Base-by-base conservation (phyloP, 164 flowering plant genomes). In the Nelumbo lutea region DNA sequence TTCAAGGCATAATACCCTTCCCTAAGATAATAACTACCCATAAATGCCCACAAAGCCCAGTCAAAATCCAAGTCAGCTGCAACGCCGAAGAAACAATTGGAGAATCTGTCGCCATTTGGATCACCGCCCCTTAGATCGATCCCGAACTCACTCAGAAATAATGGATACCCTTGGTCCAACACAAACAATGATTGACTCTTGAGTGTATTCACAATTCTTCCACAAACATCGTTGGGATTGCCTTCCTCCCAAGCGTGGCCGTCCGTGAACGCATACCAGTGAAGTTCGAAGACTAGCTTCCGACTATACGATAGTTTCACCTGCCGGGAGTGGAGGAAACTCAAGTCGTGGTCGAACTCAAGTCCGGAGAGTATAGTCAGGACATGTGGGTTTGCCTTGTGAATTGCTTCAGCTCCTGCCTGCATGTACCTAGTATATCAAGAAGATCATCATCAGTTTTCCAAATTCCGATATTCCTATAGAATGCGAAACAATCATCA, bases 121-220 rank as follows among this genome's bases (percentile, higher is more conserved):
- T 86, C 87, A 1, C 42, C 72, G 0, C 97, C 98, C 66, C 88
- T 87, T 57, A 67, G 76, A 67, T 94, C 98, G 6, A 80, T 70
- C 2, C 98, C 97, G 70, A 81, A 91, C 77, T 94, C 98, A 65
- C 96, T 90, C 39, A 90, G 48, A 51, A 94, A 81, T 77, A 94
- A 66, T 8, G 98, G 98, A 62, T 68, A 86, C 0, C 96, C 92
- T 70, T 86, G 72, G 2, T 84, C 84, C 65, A 88, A 47, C 72
- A 93, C 62, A 53, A 80, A 90, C 8, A 87, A 90, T 2, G 79
- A 75, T 38, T 46, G 75, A 44, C 73, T 74, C 89, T 79, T 90
- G 42, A 79, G 43, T 68, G 77, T 74, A 1, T 66, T 38, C 48
- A 72, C 79, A 44, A 81, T 70, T 10, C 57, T 70, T 5, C 86